Evolutionary conservation across 306 rosid species (phyloP).

Genomic region (Vigna radiata): DNA sequence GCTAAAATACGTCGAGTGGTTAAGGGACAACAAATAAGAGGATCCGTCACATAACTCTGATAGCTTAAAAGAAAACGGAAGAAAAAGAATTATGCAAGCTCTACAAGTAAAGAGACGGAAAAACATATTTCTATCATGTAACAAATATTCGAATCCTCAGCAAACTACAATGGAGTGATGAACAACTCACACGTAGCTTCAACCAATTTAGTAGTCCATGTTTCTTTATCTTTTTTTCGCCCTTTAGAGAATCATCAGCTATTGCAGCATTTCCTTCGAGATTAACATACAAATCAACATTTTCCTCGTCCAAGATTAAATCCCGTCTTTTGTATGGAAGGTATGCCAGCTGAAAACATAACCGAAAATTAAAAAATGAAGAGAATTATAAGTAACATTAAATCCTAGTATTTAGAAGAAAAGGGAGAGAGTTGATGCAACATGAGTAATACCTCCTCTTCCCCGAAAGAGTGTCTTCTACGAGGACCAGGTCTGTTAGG

Average conservation of each 20-base stretch:
- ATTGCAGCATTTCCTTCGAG: slow-evolving; percentile 72
- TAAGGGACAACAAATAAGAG: slow-evolving; percentile 36
- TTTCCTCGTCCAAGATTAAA: slow-evolving; percentile 89
- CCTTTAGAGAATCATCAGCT: slow-evolving; percentile 68
- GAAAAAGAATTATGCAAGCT: slow-evolving; percentile 28
- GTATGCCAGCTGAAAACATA: slow-evolving; percentile 84
- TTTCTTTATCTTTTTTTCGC: slow-evolving; percentile 86
- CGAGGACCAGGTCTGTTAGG: slow-evolving; percentile 72
- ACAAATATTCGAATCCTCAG: slow-evolving; percentile 19
- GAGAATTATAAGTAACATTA: not conserved
- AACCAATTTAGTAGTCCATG: slow-evolving; percentile 96
- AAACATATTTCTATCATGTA: slow-evolving; percentile 13
- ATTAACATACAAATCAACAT: slow-evolving; percentile 75
- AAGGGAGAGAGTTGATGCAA: slow-evolving; percentile 24
- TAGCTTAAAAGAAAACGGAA: slow-evolving; percentile 28
- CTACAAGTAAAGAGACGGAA: slow-evolving; percentile 14
- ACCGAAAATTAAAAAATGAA: slow-evolving; percentile 39
- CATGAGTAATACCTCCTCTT: slow-evolving; percentile 59
- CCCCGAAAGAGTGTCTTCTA: slow-evolving; percentile 98
- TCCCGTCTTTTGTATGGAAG: slow-evolving; percentile 96
- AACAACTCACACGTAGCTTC: slow-evolving; percentile 79
- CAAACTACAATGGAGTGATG: slow-evolving; percentile 23
- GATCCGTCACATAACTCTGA: slow-evolving; percentile 7
- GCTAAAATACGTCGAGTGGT: not conserved
- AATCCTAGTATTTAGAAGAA: slow-evolving; percentile 26